phyloP scores from a whole-genome alignment of 176 grass and related monocot genomes.

The Aegilops longissima region DNA sequence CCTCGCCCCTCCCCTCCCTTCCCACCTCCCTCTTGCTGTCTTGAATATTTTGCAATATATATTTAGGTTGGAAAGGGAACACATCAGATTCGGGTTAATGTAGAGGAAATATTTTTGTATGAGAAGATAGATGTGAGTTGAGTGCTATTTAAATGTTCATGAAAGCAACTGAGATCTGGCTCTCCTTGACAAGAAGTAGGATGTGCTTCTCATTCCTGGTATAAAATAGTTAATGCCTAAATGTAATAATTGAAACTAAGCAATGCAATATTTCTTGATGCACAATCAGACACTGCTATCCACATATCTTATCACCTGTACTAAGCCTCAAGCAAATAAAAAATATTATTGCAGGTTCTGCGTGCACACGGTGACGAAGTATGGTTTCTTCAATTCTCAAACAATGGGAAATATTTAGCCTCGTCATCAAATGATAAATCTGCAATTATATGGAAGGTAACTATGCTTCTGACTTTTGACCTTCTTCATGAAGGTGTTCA shows the following conservation, averaged over 20 bases:
- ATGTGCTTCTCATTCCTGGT: conserved; percentile 3
- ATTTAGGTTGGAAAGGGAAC: neutral
- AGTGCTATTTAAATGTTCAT: neutral
- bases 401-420: conserved; percentile 82
- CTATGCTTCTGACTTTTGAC: neutral
- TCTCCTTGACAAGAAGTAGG: neutral
- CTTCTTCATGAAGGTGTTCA: conserved; percentile 13
- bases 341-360: conserved; percentile 55
- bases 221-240: conserved; percentile 1
- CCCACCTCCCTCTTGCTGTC: neutral
- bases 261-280: neutral
- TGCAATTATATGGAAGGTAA: conserved; percentile 98
- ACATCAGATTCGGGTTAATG: neutral
- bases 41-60: conserved; percentile 1
- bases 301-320: conserved; percentile 20
- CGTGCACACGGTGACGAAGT: conserved; percentile 75
- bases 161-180: neutral
- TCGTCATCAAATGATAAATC: conserved; percentile 84
- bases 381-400: conserved; percentile 95
- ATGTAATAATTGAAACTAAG: neutral
- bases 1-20: neutral
- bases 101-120: neutral
- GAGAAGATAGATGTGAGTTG: neutral
- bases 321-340: conserved; percentile 10
- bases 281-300: neutral